Conservation (phyloP, 176 grass and related monocot genomes). For the Lolium rigidum region DNA sequence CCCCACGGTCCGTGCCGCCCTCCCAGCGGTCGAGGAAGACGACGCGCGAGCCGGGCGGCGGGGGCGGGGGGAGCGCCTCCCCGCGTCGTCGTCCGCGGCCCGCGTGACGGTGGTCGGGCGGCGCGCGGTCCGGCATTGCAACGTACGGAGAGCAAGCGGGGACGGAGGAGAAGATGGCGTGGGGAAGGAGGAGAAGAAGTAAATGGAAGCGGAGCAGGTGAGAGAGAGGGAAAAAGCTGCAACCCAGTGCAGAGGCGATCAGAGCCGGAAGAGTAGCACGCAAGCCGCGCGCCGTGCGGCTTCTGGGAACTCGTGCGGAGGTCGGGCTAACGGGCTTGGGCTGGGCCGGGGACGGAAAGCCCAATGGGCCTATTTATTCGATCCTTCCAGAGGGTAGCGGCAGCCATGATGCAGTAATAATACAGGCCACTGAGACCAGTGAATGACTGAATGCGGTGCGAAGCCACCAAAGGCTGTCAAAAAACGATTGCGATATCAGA, state of each 20-base stretch:
- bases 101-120: constrained; percentile 25
- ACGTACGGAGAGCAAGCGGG: background rate
- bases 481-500: background rate
- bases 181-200: background rate
- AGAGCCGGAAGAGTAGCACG: background rate
- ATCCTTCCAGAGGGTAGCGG: background rate
- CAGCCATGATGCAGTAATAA: no score
- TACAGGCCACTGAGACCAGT: background rate
- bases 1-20: no score
- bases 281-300: background rate
- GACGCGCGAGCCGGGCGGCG: background rate
- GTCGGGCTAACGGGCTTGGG: background rate
- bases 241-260: background rate
- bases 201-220: background rate
- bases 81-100: no score
- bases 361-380: background rate
- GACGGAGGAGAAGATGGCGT: background rate
- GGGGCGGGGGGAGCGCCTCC: background rate
- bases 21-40: background rate
- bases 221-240: background rate
- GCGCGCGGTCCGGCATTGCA: constrained; percentile 28
- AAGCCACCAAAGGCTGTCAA: background rate
- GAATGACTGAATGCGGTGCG: background rate
- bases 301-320: background rate
- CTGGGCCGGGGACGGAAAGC: background rate